Percentiles rank a stretch among this genome's conserved stretches.
These are phyloP conservation scores for Aspergillus avenaceus DNA, from an alignment of 495 filamentous ascomycete genomes.

Conservation along the genomic window DNA sequence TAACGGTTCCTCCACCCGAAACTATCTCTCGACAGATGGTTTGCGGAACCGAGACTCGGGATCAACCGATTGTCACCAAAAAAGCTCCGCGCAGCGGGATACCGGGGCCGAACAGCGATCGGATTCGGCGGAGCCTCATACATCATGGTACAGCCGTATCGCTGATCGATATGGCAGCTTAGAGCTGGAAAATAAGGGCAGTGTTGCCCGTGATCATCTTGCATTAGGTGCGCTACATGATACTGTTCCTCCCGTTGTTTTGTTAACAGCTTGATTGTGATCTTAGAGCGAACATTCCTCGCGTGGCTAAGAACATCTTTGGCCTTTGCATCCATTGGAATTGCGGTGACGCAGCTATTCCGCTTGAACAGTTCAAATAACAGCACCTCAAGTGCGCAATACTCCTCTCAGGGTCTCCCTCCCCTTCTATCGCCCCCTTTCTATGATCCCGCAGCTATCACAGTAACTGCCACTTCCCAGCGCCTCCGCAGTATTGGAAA, in stretches of 20 bases:
- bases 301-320: slow-evolving; percentile 96
- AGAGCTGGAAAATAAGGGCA: slow-evolving; percentile 95
- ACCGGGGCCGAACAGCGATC: background rate
- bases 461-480: slow-evolving; percentile 13
- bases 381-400: slow-evolving; percentile 3
- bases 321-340: slow-evolving; percentile 93
- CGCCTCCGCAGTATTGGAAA: slow-evolving; percentile 79
- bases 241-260: background rate
- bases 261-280: background rate
- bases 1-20: slow-evolving; percentile 19
- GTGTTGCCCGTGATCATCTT: slow-evolving; percentile 90
- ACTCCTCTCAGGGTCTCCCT: slow-evolving; percentile 10
- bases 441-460: slow-evolving; percentile 12
- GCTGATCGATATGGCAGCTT: slow-evolving; percentile 73
- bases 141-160: slow-evolving; percentile 46
- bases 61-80: slow-evolving; percentile 6
- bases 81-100: slow-evolving; percentile 7
- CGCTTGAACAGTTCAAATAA: slow-evolving; percentile 68
- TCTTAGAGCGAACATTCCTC: slow-evolving; percentile 89
- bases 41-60: slow-evolving; percentile 14
- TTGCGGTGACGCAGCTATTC: slow-evolving; percentile 95
- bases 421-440: slow-evolving; percentile 20
- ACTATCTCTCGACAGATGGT: slow-evolving; percentile 34
- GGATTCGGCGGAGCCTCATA: slow-evolving; percentile 19
- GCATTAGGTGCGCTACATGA: slow-evolving; percentile 68